phyloP scores from a whole-genome alignment of 352 stramenopile species.

The Phytophthora ramorum region DNA sequence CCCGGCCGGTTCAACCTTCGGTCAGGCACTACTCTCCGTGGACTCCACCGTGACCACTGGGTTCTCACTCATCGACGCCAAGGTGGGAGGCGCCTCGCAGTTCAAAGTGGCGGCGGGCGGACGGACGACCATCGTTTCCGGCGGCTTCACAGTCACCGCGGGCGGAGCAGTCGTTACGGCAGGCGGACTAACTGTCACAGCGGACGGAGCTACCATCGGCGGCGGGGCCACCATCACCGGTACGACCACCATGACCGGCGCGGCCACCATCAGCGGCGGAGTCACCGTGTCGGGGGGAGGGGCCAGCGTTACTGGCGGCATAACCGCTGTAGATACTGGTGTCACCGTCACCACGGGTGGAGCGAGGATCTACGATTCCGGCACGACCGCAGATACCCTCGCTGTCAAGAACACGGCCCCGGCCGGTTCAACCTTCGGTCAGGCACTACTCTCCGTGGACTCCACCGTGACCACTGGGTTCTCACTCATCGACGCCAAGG shows the following conservation, averaged over 20 bases:
- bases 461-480: too few relatives aligned
- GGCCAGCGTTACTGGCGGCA: too few relatives aligned
- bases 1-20: neutral
- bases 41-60: slow-evolving; percentile 1
- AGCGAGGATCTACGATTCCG: too few relatives aligned
- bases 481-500: too few relatives aligned
- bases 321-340: too few relatives aligned
- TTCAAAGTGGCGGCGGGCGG: slow-evolving; percentile 45
- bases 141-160: slow-evolving; percentile 33
- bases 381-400: too few relatives aligned
- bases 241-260: too few relatives aligned
- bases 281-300: neutral
- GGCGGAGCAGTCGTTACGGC: slow-evolving; percentile 24
- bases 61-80: slow-evolving; percentile 17
- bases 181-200: neutral
- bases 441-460: neutral
- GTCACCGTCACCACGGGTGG: too few relatives aligned
- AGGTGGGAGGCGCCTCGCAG: slow-evolving; percentile 3
- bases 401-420: too few relatives aligned
- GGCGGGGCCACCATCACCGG: too few relatives aligned
- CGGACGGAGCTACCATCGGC: too few relatives aligned
- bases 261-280: slow-evolving; percentile 10
- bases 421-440: neutral
- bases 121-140: slow-evolving; percentile 38
- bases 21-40: slow-evolving; percentile 11